phyloP scores from a whole-genome alignment of 179 eudicot species.

The Beta corolliflora region DNA sequence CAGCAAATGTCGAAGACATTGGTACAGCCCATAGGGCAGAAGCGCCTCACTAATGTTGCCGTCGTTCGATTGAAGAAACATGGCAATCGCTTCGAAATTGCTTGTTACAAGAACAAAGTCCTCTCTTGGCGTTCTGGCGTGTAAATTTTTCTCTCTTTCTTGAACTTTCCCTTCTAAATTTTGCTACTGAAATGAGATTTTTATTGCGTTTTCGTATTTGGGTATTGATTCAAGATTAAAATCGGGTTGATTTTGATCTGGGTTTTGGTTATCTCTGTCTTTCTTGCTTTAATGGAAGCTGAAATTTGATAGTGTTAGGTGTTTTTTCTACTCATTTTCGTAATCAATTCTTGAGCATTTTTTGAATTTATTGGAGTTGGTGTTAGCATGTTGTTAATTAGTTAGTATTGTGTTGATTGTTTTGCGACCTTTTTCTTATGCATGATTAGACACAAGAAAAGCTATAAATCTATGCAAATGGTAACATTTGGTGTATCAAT shows the following conservation, averaged over 20 bases:
- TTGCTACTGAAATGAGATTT: not conserved
- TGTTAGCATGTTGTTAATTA: not conserved
- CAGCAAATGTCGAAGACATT: slow-evolving; percentile 72
- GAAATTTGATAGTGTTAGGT: not conserved
- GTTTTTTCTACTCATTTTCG: not conserved
- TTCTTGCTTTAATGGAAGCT: not conserved
- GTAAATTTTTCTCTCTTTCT: slow-evolving; percentile 37
- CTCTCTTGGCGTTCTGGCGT: slow-evolving; percentile 95
- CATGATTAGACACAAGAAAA: no score
- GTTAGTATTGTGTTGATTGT: not conserved
- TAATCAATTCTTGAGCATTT: not conserved
- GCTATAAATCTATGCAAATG: no score
- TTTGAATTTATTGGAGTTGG: not conserved
- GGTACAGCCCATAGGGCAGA: slow-evolving; percentile 92
- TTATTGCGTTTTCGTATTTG: not conserved
- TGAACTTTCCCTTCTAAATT: not conserved
- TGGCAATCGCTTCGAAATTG: slow-evolving; percentile 89
- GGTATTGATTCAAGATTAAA: not conserved
- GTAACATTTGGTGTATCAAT: no score
- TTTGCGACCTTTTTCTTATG: no score
- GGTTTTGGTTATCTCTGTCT: not conserved
- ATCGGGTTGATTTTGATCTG: not conserved
- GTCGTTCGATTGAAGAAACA: slow-evolving; percentile 87
- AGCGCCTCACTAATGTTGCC: slow-evolving; percentile 88
- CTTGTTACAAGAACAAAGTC: slow-evolving; percentile 98